Evolutionary conservation across 495 filamentous ascomycete genomes (phyloP).

Genomic region (Neurospora sp.): DNA sequence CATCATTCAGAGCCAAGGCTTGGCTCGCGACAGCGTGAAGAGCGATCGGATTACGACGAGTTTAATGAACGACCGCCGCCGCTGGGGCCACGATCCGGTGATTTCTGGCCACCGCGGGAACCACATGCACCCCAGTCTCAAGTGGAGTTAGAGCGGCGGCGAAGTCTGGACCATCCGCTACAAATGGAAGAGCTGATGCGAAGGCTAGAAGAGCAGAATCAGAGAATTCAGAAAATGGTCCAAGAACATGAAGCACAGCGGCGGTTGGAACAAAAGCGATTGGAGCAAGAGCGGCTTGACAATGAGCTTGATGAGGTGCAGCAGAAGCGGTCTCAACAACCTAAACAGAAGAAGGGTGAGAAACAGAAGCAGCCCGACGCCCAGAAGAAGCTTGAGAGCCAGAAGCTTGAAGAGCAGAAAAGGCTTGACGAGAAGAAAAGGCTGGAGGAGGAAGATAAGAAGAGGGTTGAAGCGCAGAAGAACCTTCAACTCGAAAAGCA

Average conservation of each 20-base stretch:
- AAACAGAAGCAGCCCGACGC: background rate
- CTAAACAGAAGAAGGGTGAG: background rate
- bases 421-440: background rate
- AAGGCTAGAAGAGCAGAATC: background rate
- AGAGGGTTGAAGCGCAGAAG: background rate
- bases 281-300: background rate
- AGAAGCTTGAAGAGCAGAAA: background rate
- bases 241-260: background rate
- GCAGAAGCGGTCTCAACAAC: background rate
- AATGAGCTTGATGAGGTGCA: background rate
- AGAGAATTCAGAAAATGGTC: background rate
- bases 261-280: background rate
- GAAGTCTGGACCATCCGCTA: background rate
- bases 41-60: background rate
- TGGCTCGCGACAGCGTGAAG: background rate
- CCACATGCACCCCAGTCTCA: background rate
- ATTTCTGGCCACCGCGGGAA: background rate
- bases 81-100: background rate
- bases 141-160: background rate
- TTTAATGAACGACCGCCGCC: background rate
- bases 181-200: background rate
- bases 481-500: background rate
- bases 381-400: background rate
- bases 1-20: background rate
- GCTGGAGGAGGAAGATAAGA: background rate